Conservation (phyloP, 441 rosid species). For the Pelargonium citronellum region DNA sequence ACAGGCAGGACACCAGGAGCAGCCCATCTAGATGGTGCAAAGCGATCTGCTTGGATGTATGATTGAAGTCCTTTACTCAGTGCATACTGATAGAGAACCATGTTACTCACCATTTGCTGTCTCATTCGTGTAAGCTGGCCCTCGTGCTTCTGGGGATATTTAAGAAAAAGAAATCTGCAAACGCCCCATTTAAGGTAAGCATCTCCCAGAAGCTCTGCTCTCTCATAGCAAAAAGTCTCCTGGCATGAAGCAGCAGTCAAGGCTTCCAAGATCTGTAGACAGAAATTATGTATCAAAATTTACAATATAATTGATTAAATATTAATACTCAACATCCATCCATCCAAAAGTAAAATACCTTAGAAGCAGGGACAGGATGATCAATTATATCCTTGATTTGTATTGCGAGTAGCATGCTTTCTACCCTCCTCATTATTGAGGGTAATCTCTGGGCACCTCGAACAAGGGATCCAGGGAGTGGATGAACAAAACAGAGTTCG, state of each 20-base stretch:
- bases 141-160: slow-evolving; percentile 96
- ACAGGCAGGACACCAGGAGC: slow-evolving; percentile 99
- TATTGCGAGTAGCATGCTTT: slow-evolving; percentile 93
- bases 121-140: slow-evolving; percentile 99
- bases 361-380: slow-evolving; percentile 69
- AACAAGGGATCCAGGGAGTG: slow-evolving; percentile 90
- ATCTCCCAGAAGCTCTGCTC: slow-evolving; percentile 99
- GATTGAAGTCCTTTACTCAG: slow-evolving; percentile 83
- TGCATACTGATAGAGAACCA: slow-evolving; percentile 85
- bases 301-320: not conserved
- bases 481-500: slow-evolving; percentile 89
- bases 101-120: slow-evolving; percentile 97
- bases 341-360: slow-evolving; percentile 39
- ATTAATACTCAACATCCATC: not conserved
- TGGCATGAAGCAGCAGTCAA: slow-evolving; percentile 99
- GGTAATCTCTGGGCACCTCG: slow-evolving; percentile 99
- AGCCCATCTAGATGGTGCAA: slow-evolving; percentile 99
- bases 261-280: slow-evolving; percentile 80
- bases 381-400: slow-evolving; percentile 69
- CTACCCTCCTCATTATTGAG: slow-evolving; percentile 98
- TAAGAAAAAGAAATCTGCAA: slow-evolving; percentile 88
- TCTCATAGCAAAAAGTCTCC: slow-evolving; percentile 97
- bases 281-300: not conserved
- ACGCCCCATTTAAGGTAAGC: slow-evolving; percentile 99
- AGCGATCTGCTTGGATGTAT: slow-evolving; percentile 95